Evolutionary conservation across 2,329 filamentous ascomycete species (phyloP), one percentile per base, ranked within the genome.

Genomic region (Grosmannia huntii): DNA sequence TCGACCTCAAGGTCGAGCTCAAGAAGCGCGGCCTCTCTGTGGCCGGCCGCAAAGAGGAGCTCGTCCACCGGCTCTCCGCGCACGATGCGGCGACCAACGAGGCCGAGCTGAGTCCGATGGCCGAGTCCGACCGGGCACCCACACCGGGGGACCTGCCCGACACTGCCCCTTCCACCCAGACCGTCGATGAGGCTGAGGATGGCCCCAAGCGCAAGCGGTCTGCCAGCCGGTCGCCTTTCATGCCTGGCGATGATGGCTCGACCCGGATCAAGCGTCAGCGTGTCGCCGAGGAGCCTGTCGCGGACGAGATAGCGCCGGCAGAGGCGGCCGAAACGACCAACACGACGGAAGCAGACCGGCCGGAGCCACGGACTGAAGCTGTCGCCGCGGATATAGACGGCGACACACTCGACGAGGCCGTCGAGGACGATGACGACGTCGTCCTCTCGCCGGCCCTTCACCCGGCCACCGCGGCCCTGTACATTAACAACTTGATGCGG

Each of bases 401-500:
- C n/a, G n/a, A n/a, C n/a, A n/a, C n/a, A n/a, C n/a, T n/a, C n/a
- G n/a, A n/a, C n/a, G n/a, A n/a, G n/a, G n/a, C n/a, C n/a, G n/a
- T n/a, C n/a, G n/a, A n/a, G n/a, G n/a, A n/a, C 28, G 28, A 28
- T 28, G 69, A 70, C 63, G 69, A 52, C 62, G 65, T 41, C 2
- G 28, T 44, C 14, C 70, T 77, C 31, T 70, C 71, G 27, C 83
- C 85, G 7, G 79, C 88, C 0, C 71, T 85, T 41, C 88, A 94
- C 69, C 80, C 82, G 25, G 84, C 86, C 5, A 92, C 90, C 3
- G 73, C 82, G 36, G 86, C 89, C 19, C 75, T 97, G 53, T 97
- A 96, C 72, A 94, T 97, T 65, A 85, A 86, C 69, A 86, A 96
- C 66, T 82, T 97, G 57, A 91, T 95, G 83, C 85, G 92, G 53